Evolutionary conservation across 495 filamentous ascomycete species (phyloP).

Genomic region (Sordaria brevicollis): DNA sequence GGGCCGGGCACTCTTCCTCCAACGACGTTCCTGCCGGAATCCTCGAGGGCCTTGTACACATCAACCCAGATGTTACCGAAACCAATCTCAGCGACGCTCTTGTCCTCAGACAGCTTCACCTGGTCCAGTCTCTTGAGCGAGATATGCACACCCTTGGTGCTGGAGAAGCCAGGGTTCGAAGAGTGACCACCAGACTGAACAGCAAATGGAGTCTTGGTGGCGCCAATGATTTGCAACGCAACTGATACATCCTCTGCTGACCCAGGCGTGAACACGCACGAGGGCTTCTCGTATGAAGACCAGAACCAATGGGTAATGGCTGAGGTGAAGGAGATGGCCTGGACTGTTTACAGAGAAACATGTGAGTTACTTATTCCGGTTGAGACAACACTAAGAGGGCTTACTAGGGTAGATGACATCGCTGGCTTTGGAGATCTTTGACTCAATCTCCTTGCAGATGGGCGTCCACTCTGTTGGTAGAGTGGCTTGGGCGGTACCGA

Average conservation of each 20-base stretch:
- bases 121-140: constrained; percentile 16
- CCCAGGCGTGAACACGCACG: constrained; percentile 10
- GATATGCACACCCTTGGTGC: constrained; percentile 22
- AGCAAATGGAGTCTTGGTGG: constrained; percentile 24
- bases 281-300: constrained; percentile 9
- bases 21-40: constrained; percentile 11
- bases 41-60: constrained; percentile 9
- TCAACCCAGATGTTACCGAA: constrained; percentile 14
- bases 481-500: not conserved
- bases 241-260: constrained; percentile 11
- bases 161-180: constrained; percentile 17
- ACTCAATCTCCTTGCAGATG: constrained; percentile 2
- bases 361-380: not conserved
- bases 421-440: not conserved
- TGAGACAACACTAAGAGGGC: not conserved
- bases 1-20: constrained; percentile 16
- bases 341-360: not conserved
- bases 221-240: constrained; percentile 11
- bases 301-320: constrained; percentile 13
- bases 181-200: constrained; percentile 36
- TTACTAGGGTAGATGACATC: constrained; percentile 2
- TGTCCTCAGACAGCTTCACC: constrained; percentile 18
- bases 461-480: not conserved
- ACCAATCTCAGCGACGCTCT: constrained; percentile 37
- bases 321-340: not conserved